Conservation (phyloP, 352 stramenopile genomes). For the Detonula confervacea region DNA sequence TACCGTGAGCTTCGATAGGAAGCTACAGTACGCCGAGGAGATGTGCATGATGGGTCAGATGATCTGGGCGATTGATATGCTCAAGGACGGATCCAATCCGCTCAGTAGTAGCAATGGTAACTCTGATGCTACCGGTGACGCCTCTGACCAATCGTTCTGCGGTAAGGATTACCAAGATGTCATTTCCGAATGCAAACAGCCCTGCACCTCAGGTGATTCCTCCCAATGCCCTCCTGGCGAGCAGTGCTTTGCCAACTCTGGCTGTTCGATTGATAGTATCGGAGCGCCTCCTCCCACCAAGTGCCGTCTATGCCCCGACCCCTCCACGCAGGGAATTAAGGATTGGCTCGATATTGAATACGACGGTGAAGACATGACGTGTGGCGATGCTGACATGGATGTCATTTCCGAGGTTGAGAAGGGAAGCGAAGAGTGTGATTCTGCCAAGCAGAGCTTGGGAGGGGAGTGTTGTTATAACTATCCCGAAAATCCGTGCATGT, state of each 20-base stretch:
- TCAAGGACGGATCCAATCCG: slow-evolving; percentile 60
- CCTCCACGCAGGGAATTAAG: slow-evolving; percentile 63
- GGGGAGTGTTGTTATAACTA: slow-evolving; percentile 59
- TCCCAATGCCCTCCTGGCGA: slow-evolving; percentile 48
- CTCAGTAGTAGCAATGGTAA: slow-evolving; percentile 64
- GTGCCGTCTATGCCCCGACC: slow-evolving; percentile 60
- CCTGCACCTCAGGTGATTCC: slow-evolving; percentile 49
- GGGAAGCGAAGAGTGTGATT: slow-evolving; percentile 52
- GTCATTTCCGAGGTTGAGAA: slow-evolving; percentile 49
- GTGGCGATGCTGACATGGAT: slow-evolving; percentile 55
- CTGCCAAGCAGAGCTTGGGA: slow-evolving; percentile 49
- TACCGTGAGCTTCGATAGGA: slow-evolving; percentile 60
- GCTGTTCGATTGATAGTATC: slow-evolving; percentile 63
- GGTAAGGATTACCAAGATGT: slow-evolving; percentile 59
- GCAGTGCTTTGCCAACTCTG: slow-evolving; percentile 59
- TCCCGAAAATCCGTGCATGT: slow-evolving; percentile 62
- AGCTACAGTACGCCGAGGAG: slow-evolving; percentile 58
- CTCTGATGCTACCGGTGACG: slow-evolving; percentile 39
- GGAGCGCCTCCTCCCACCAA: slow-evolving; percentile 56
- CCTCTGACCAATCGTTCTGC: slow-evolving; percentile 61
- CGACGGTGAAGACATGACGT: slow-evolving; percentile 52
- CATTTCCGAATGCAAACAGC: slow-evolving; percentile 52
- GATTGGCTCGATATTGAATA: slow-evolving; percentile 59
- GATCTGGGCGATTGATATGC: slow-evolving; percentile 69
- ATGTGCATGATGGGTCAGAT: slow-evolving; percentile 60